These are phyloP conservation scores for Fusarium zealandicum DNA, from an alignment of 2,329 filamentous ascomycete genomes.

Conservation along the genomic window DNA sequence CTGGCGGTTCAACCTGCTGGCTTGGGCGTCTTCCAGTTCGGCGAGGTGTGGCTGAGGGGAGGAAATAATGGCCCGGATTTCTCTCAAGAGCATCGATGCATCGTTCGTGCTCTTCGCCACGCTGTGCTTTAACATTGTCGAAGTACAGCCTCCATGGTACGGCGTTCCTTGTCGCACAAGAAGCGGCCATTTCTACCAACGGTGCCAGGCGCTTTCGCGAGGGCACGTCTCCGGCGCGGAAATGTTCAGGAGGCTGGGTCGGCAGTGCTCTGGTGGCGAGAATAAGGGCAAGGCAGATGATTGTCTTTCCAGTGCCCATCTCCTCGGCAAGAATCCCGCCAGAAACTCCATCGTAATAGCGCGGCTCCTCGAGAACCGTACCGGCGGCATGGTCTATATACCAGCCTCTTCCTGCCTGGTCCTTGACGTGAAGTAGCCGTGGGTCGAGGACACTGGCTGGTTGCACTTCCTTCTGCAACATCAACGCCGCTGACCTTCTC, in stretches of 20 bases:
- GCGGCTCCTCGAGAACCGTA: slow-evolving; percentile 68
- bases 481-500: slow-evolving; percentile 77
- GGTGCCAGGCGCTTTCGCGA: slow-evolving; percentile 61
- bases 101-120: slow-evolving; percentile 58
- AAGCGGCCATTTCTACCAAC: slow-evolving; percentile 78
- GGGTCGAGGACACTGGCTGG: slow-evolving; percentile 75
- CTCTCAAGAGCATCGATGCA: slow-evolving; percentile 64
- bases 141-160: slow-evolving; percentile 76
- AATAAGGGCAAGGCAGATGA: slow-evolving; percentile 82
- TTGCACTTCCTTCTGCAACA: slow-evolving; percentile 81
- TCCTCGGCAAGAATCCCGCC: slow-evolving; percentile 84
- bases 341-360: slow-evolving; percentile 74
- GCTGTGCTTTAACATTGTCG: slow-evolving; percentile 53
- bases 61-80: slow-evolving; percentile 67
- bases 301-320: slow-evolving; percentile 85
- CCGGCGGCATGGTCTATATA: slow-evolving; percentile 74
- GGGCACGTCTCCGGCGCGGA: slow-evolving; percentile 53
- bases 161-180: slow-evolving; percentile 69
- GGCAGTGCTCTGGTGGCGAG: slow-evolving; percentile 76
- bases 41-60: slow-evolving; percentile 53
- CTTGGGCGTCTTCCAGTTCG: slow-evolving; percentile 33
- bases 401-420: slow-evolving; percentile 69
- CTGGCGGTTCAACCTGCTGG: slow-evolving; percentile 35
- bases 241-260: slow-evolving; percentile 69
- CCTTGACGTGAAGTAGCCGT: slow-evolving; percentile 65